phyloP scores from a whole-genome alignment of 2,329 filamentous ascomycete species.

The Penicillium sp. region DNA sequence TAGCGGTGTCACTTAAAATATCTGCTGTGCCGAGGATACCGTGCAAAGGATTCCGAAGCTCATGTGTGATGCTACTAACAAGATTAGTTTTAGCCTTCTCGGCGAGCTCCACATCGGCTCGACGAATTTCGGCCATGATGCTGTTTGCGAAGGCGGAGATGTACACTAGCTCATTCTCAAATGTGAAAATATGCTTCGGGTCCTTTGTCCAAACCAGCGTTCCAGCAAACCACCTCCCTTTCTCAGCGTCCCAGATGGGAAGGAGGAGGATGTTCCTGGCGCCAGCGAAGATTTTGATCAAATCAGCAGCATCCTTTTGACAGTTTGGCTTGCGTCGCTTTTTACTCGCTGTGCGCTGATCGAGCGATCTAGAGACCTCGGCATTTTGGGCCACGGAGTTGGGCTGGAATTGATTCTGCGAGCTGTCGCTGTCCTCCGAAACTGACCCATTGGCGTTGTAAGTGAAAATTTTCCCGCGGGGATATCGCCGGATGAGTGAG shows the following conservation, averaged over 20 bases:
- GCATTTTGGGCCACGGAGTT: neutral
- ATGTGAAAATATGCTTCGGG: slow-evolving; percentile 26
- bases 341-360: slow-evolving; percentile 10
- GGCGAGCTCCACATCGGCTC: slow-evolving; percentile 31
- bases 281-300: slow-evolving; percentile 24
- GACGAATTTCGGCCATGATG: slow-evolving; percentile 36
- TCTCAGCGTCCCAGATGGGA: slow-evolving; percentile 36
- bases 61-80: slow-evolving; percentile 37
- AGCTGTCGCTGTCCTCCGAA: slow-evolving; percentile 26
- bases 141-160: slow-evolving; percentile 34
- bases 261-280: slow-evolving; percentile 32
- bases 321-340: slow-evolving; percentile 15
- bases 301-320: slow-evolving; percentile 14
- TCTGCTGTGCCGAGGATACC: slow-evolving; percentile 38
- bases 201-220: slow-evolving; percentile 31
- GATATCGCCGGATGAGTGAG: slow-evolving; percentile 25
- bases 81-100: slow-evolving; percentile 36
- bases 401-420: neutral
- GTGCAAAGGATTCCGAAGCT: slow-evolving; percentile 38
- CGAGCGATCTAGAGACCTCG: neutral
- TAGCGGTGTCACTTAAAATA: slow-evolving; percentile 32
- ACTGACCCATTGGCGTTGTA: slow-evolving; percentile 24
- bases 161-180: slow-evolving; percentile 31
- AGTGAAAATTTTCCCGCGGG: slow-evolving; percentile 30
- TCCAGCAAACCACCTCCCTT: slow-evolving; percentile 32